Percentiles rank a stretch among this genome's conserved stretches.
Evolutionary conservation across 140 eudicot genomes (phyloP).

Genomic region (Stevia rebaudiana): DNA sequence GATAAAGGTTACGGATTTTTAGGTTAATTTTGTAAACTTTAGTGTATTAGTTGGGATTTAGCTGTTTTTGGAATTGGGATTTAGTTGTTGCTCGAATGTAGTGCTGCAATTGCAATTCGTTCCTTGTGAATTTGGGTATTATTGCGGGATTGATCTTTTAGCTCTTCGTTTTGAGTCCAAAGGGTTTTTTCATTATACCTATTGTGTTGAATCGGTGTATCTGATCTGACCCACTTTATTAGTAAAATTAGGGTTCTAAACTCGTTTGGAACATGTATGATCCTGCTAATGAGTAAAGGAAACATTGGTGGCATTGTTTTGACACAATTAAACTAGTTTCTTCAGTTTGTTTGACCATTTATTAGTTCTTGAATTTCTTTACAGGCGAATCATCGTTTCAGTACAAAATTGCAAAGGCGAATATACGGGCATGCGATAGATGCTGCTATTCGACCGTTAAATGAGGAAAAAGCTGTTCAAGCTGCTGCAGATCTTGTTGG

Average conservation of each 20-base stretch:
- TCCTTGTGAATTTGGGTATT: too few species aligned
- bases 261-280: background rate
- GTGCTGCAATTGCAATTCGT: too few species aligned
- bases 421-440: conserved; percentile 58
- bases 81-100: background rate
- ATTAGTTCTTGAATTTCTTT: background rate
- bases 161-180: background rate
- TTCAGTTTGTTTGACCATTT: background rate
- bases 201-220: background rate
- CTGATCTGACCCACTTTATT: background rate
- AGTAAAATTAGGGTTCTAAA: background rate
- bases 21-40: too few species aligned
- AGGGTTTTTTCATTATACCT: background rate
- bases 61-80: conserved; percentile 1
- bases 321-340: too few species aligned
- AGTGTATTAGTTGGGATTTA: too few species aligned
- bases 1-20: too few species aligned
- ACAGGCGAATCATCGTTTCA: conserved; percentile 66
- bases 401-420: conserved; percentile 52
- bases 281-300: background rate
- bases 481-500: conserved; percentile 78
- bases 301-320: background rate
- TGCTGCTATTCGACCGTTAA: conserved; percentile 62
- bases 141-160: background rate
- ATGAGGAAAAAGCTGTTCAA: conserved; percentile 72